Conservation (phyloP, 148 eudicot genomes). For the Pharnaceum exiguum region DNA sequence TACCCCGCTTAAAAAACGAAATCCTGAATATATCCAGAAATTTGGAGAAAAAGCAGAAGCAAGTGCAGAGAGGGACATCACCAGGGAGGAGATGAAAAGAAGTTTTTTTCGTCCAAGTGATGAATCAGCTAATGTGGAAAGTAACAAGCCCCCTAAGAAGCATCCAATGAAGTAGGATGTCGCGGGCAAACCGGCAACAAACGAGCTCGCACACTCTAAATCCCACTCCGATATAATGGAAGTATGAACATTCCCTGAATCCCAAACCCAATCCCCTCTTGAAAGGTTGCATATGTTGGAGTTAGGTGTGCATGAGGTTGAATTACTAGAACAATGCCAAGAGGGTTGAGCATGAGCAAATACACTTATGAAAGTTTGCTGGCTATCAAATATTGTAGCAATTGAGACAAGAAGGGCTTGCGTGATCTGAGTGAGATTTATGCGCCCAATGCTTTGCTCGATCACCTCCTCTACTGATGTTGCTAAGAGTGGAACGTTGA, state of each 20-base stretch:
- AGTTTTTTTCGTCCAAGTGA: constrained; percentile 19
- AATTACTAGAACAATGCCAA: constrained; percentile 16
- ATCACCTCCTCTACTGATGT: too few relatives aligned
- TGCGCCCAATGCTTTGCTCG: too few relatives aligned
- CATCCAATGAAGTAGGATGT: constrained; percentile 21
- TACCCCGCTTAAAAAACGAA: constrained; percentile 12
- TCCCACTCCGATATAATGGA: constrained; percentile 23
- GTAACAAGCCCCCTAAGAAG: constrained; percentile 9
- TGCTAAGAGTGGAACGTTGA: too few relatives aligned
- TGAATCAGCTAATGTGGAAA: constrained; percentile 18
- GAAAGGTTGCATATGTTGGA: constrained; percentile 14
- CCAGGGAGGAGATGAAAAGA: constrained; percentile 8
- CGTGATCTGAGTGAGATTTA: too few relatives aligned
- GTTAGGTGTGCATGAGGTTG: not conserved
- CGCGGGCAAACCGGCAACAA: constrained; percentile 5
- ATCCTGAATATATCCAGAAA: constrained; percentile 16
- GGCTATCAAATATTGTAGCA: constrained; percentile 17
- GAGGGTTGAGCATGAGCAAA: constrained; percentile 21
- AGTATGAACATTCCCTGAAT: constrained; percentile 7
- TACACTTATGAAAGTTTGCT: constrained; percentile 15
- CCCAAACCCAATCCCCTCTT: constrained; percentile 15
- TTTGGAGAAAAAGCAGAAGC: constrained; percentile 20
- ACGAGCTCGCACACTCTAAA: constrained; percentile 16
- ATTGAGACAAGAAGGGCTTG: too few relatives aligned
- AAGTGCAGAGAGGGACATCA: constrained; percentile 15